These are phyloP conservation scores for Balakata baccata DNA, from an alignment of 345 rosid species.

Conservation along the genomic window DNA sequence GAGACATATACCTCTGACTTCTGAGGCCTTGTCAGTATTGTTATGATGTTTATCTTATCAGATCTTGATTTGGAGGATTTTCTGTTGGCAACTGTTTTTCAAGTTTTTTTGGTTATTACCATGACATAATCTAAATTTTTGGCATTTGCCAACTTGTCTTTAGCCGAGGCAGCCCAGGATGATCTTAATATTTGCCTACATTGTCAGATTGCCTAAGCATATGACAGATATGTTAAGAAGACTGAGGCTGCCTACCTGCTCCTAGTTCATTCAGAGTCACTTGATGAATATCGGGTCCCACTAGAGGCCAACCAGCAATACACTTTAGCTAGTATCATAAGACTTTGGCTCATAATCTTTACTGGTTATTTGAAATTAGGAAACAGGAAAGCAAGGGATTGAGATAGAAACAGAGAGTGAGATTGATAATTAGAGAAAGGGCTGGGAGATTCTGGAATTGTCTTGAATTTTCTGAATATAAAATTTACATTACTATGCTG, in stretches of 20 bases:
- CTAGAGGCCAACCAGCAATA: not conserved
- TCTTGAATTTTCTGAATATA: too few species aligned
- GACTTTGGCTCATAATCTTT: too few species aligned
- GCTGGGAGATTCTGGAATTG: too few species aligned
- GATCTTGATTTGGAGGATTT: not conserved
- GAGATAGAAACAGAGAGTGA: too few species aligned
- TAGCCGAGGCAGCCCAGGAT: not conserved
- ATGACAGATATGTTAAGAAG: not conserved
- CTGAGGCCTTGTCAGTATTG: not conserved
- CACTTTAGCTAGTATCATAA: too few species aligned
- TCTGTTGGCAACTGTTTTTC: not conserved
- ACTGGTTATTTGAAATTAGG: too few species aligned
- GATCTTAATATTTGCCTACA: constrained; percentile 1
- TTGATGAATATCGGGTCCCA: not conserved
- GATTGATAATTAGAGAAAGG: too few species aligned
- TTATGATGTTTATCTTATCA: not conserved
- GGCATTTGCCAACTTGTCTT: not conserved
- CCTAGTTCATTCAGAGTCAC: not conserved
- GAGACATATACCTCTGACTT: not conserved
- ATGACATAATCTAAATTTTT: not conserved
- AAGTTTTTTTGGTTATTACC: not conserved
- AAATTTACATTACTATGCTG: too few species aligned
- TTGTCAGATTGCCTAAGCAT: constrained; percentile 6
- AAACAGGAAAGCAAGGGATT: too few species aligned
- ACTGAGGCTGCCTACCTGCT: not conserved